These are phyloP conservation scores for Henckelia pumila DNA, from an alignment of 257 asterid species.

Conservation along the genomic window DNA sequence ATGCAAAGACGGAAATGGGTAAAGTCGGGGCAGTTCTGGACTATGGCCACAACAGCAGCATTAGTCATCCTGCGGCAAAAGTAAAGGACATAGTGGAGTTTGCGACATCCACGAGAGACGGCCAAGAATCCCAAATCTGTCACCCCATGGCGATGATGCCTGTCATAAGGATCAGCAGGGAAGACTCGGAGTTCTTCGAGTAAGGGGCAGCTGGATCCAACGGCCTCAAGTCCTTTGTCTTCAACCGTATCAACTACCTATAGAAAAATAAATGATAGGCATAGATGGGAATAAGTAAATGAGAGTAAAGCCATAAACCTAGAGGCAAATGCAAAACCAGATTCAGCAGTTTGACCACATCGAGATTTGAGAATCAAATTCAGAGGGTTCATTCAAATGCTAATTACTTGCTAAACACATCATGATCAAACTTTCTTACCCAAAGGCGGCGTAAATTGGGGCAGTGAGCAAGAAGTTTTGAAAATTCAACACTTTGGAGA, in stretches of 20 bases:
- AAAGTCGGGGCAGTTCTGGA: conserved; percentile 69
- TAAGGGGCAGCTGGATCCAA: conserved; percentile 68
- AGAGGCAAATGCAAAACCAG: not conserved
- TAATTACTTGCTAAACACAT: conserved; percentile 2
- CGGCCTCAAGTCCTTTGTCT: conserved; percentile 85
- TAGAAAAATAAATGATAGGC: not conserved
- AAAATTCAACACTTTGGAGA: conserved; percentile 59
- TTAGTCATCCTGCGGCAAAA: conserved; percentile 86
- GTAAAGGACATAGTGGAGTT: conserved; percentile 77
- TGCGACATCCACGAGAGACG: conserved; percentile 74
- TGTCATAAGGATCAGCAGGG: conserved; percentile 64
- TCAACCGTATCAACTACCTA: conserved; percentile 73
- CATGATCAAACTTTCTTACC: conserved; percentile 45
- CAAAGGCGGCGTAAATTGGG: conserved; percentile 75
- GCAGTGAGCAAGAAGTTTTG: conserved; percentile 62
- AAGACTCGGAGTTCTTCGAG: conserved; percentile 84
- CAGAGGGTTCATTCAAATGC: not conserved
- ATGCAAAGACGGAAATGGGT: conserved; percentile 96
- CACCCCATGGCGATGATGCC: conserved; percentile 56
- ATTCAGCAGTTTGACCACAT: not conserved
- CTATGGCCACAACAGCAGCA: conserved; percentile 75
- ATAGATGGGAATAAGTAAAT: not conserved
- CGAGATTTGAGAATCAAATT: no score
- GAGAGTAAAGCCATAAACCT: not conserved
- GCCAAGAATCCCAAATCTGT: conserved; percentile 74